A percentile compares a stretch with the other conserved stretches of the same genome.
Conservation (phyloP, 2,329 filamentous ascomycete genomes). For the Nectriaceae sp. region DNA sequence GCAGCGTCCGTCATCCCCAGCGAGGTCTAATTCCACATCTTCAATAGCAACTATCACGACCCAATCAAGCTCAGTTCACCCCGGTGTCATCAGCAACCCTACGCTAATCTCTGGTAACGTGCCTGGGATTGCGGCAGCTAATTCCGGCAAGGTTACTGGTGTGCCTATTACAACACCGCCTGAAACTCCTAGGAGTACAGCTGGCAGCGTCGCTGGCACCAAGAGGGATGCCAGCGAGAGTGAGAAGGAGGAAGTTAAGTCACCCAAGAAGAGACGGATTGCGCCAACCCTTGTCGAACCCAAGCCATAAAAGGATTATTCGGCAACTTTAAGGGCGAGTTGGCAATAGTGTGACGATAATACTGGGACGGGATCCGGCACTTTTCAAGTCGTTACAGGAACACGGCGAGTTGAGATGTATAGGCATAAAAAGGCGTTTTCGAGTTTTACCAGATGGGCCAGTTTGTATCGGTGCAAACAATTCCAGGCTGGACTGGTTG, state of each 20-base stretch:
- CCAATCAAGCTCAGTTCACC: slow-evolving; percentile 50
- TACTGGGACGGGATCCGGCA: too few relatives aligned
- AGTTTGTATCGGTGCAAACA: slow-evolving; percentile 7
- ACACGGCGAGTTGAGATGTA: slow-evolving; percentile 19
- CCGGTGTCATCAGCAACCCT: slow-evolving; percentile 71
- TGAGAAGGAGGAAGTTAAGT: slow-evolving; percentile 53
- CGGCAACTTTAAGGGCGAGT: too few relatives aligned
- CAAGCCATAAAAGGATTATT: slow-evolving; percentile 19
- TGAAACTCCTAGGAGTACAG: slow-evolving; percentile 68
- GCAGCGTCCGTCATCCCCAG: slow-evolving; percentile 73
- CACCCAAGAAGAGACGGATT: slow-evolving; percentile 70
- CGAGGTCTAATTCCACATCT: slow-evolving; percentile 82
- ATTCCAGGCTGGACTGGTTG: slow-evolving; percentile 2
- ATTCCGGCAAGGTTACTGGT: slow-evolving; percentile 62
- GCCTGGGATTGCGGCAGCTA: slow-evolving; percentile 74
- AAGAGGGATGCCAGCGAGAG: slow-evolving; percentile 61
- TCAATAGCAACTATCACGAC: slow-evolving; percentile 78
- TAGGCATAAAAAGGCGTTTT: slow-evolving; percentile 34
- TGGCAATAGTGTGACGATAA: too few relatives aligned
- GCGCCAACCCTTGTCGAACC: slow-evolving; percentile 63
- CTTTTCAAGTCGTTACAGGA: slow-evolving; percentile 11
- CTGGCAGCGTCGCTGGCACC: slow-evolving; percentile 39
- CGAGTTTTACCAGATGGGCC: slow-evolving; percentile 15
- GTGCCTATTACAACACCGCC: slow-evolving; percentile 87
- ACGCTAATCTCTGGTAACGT: slow-evolving; percentile 77